Evolutionary conservation across 768 basidiomycete species (phyloP), one percentile per base, ranked within the genome.

Genomic region (Podaxis rugospora): DNA sequence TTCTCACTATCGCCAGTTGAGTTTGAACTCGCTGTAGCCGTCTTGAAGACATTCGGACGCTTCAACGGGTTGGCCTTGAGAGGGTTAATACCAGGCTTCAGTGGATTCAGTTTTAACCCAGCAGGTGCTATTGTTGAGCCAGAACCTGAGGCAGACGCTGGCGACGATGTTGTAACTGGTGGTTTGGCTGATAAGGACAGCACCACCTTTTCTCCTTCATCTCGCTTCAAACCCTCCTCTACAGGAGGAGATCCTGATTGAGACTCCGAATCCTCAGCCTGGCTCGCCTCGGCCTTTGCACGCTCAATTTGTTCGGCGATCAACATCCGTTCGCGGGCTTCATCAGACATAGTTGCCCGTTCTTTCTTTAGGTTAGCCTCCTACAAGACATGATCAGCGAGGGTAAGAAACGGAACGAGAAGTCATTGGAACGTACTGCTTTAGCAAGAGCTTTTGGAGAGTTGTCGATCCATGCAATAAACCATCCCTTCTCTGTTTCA

Each of bases 401-500:
- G 40, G 37, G 4, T 35, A 28, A 36, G 51, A 59, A 46, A 50
- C 35, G 18, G 55, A 27, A 44, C 16, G 14, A 44, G 32, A 9
- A 13, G n/a, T 3, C 14, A 4, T 44, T 44, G 16, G 46, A 32
- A 75, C 83, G 67, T 64, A 90, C 90, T 74, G 89, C 88, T 77
- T 94, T 93, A 6, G 92, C 93, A 36, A 99, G 79, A 1, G 97
- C 94, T 68, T 94, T 92, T 13, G 97, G 97, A 60, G 91, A 92
- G 73, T 83, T 98, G 73, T 99, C 97, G 57, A 99, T 92, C 97
- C 97, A 99, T 37, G 89, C 86, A 63, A 99, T 82, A 72, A 95
- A 99, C 88, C 92, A 95, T 0, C 97, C 97, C 77, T 99, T 97
- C 76, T 98, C 97, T 49, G 94, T 98, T 77, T 98, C 96, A 70